These are phyloP conservation scores for Penicillium canescens DNA, from an alignment of 495 filamentous ascomycete genomes.

Conservation along the genomic window DNA sequence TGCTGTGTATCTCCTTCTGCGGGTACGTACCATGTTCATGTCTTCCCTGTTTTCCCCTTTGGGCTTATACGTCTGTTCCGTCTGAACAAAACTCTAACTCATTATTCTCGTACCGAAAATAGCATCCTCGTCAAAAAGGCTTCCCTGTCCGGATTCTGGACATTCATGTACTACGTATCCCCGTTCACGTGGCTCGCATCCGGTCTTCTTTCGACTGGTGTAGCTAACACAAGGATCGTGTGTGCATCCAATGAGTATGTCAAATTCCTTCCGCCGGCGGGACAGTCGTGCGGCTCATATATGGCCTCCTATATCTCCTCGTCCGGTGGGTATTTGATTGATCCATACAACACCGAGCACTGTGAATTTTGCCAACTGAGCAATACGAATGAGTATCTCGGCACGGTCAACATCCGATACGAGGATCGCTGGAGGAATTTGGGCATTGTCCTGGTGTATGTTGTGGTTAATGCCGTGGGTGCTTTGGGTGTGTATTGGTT, in stretches of 20 bases:
- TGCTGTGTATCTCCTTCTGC: neutral
- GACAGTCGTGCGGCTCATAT: conserved; percentile 55
- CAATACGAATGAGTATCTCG: conserved; percentile 35
- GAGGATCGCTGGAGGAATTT: conserved; percentile 64
- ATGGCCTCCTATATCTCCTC: conserved; percentile 42
- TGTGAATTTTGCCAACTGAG: conserved; percentile 59
- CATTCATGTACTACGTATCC: conserved; percentile 56
- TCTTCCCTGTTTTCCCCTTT: neutral
- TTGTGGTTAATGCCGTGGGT: conserved; percentile 66
- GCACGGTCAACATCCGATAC: conserved; percentile 43
- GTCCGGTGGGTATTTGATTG: conserved; percentile 51
- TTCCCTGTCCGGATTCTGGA: conserved; percentile 66
- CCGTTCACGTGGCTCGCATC: conserved; percentile 53
- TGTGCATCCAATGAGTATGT: conserved; percentile 52
- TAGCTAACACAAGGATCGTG: conserved; percentile 30
- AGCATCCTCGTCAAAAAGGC: neutral
- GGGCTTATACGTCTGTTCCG: neutral
- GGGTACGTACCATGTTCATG: neutral
- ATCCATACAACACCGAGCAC: conserved; percentile 41
- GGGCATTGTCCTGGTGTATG: conserved; percentile 63
- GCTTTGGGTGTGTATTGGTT: conserved; percentile 72
- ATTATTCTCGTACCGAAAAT: neutral
- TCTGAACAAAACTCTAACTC: neutral
- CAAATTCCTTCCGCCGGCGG: conserved; percentile 45
- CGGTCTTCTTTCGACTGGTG: conserved; percentile 40